These are phyloP conservation scores for Lantana camara DNA, from an alignment of 257 asterid genomes.

Conservation along the genomic window DNA sequence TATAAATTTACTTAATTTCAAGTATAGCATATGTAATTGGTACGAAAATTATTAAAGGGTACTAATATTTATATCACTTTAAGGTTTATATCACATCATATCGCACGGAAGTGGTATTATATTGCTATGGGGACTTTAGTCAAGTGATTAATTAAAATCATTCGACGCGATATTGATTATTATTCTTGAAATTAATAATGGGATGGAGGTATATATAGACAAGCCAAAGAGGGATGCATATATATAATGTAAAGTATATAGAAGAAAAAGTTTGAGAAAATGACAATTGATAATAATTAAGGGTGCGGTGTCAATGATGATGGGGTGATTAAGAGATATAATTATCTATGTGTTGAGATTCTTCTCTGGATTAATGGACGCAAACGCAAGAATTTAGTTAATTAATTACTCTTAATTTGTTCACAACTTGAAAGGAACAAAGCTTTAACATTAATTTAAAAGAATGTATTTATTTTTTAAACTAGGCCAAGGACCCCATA, in stretches of 20 bases:
- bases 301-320: constrained; percentile 23
- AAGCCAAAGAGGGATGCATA: constrained; percentile 4
- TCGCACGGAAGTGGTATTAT: neutral
- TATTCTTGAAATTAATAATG: constrained; percentile 5
- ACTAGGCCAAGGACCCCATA: constrained; percentile 19
- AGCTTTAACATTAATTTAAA: neutral
- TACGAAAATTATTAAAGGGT: too few relatives aligned
- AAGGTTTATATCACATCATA: constrained; percentile 4
- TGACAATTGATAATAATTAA: constrained; percentile 17
- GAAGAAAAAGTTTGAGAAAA: neutral
- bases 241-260: neutral
- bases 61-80: neutral
- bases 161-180: constrained; percentile 12
- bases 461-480: neutral
- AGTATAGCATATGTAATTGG: too few relatives aligned
- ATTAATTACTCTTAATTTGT: neutral
- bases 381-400: neutral
- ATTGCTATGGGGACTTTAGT: neutral
- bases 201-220: constrained; percentile 2
- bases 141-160: neutral
- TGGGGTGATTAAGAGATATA: constrained; percentile 28
- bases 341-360: constrained; percentile 17
- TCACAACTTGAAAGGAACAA: constrained; percentile 17
- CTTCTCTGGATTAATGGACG: constrained; percentile 8
- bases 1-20: too few relatives aligned